Evolutionary conservation across 805 yeast genomes (phyloP), one percentile per base, ranked within the genome.

Genomic region (Ogataea glucozyma): DNA sequence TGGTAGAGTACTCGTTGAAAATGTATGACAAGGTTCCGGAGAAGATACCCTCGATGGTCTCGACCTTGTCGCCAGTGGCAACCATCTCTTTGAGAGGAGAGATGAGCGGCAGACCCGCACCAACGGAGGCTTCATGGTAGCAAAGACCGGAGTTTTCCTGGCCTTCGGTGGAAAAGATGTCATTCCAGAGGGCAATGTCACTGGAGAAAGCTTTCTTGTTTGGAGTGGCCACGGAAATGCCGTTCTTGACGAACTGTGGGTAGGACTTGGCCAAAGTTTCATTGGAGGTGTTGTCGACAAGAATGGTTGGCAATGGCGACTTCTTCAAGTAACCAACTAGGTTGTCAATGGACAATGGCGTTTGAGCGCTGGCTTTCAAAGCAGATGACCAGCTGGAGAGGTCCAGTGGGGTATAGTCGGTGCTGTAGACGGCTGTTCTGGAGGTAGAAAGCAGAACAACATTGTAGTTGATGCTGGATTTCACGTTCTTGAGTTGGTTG

Each of bases 51-150:
- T 93, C 98, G 52, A 93, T 85, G 64, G 81, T 86, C 57, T 81
- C 84, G 52, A 93, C 79, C 70, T 88, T 81, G 66, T 93, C 99
- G 52, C 99, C 99, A 41, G 99, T 93, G 48, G 79, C 77, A 31
- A 93, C 75, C 68, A 91, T 75, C 64, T 93, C 99, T 61, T 82
- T 86, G 60, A 93, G 72, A 39, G 97, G 85, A 36, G 88, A 83
- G 57, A 93, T 83, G 49, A 93, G 81, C 47, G 99, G 99, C 64
- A 93, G 76, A 44, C 98, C 99, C 31, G 99, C 99, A 61, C 98
- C 98, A 46, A 93, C 98, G 6, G 97, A 88, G 38, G 99, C 95
- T 74, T 93, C 99, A 62, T 93, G 99, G 74, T 89, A 91, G 33
- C 89, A 95, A 50, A 91, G 73, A 30, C 88, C 90, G 38, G 81